A percentile compares a stretch with the other conserved stretches of the same genome.
Evolutionary conservation across 2,329 filamentous ascomycete genomes (phyloP).

Genomic region (Ceratocystis huliohia): DNA sequence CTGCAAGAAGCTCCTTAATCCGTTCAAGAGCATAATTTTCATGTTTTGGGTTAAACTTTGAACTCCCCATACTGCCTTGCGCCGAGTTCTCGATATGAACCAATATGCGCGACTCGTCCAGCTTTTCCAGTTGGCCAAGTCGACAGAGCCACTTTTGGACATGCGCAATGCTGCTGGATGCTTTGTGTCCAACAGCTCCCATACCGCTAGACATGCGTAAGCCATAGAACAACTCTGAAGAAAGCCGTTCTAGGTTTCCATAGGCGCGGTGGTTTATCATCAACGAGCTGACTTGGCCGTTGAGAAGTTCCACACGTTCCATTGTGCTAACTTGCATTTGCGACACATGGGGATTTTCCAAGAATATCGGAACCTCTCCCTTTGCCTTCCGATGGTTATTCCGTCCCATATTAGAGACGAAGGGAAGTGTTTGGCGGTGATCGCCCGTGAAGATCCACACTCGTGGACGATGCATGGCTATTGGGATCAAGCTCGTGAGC

Average conservation of each 20-base stretch:
- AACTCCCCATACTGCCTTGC: conserved; percentile 27
- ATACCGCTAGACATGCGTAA: conserved; percentile 28
- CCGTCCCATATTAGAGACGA: conserved; percentile 26
- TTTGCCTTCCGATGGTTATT: not conserved
- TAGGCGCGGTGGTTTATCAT: conserved; percentile 31
- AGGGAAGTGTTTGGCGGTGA: conserved; percentile 35
- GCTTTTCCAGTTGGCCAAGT: conserved; percentile 21
- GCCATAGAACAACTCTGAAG: conserved; percentile 34
- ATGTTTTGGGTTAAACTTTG: conserved; percentile 33
- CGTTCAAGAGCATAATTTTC: conserved; percentile 30
- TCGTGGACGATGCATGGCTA: conserved; percentile 33
- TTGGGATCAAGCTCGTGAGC: conserved; percentile 34
- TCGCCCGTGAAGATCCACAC: conserved; percentile 37
- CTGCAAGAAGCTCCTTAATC: conserved; percentile 27
- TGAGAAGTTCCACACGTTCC: conserved; percentile 29
- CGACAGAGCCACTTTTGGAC: conserved; percentile 27
- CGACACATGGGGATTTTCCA: conserved; percentile 27
- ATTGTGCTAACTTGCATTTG: conserved; percentile 30
- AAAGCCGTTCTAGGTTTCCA: conserved; percentile 31
- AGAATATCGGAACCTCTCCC: conserved; percentile 14
- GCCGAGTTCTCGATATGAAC: conserved; percentile 26
- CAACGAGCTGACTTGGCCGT: conserved; percentile 28
- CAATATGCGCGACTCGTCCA: conserved; percentile 30
- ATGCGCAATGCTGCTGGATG: conserved; percentile 24
- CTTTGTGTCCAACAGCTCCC: conserved; percentile 23